Percentiles rank a stretch among this genome's conserved stretches.
Evolutionary conservation across 2,329 filamentous ascomycete genomes (phyloP).

Genomic region (Penicillium verrucosum): DNA sequence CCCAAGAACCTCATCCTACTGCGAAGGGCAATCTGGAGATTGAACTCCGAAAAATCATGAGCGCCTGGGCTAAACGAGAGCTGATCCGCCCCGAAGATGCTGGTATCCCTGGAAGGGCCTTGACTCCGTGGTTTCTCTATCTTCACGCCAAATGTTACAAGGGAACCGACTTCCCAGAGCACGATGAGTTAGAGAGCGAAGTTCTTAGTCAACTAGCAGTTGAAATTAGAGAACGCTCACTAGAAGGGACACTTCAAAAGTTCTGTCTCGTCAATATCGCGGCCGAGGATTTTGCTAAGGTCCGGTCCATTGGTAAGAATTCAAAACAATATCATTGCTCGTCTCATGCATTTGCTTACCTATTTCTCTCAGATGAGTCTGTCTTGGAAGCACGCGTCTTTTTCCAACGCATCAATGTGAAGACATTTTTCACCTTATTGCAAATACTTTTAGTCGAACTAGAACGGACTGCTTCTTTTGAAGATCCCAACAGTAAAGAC

Average conservation of each 20-base stretch:
- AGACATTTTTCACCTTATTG: slow-evolving; percentile 70
- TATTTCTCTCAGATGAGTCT: slow-evolving; percentile 44
- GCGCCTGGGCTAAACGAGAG: slow-evolving; percentile 56
- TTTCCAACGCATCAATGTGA: slow-evolving; percentile 73
- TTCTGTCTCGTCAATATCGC: slow-evolving; percentile 83
- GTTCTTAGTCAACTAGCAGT: slow-evolving; percentile 74
- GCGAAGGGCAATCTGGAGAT: slow-evolving; percentile 73
- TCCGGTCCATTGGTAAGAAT: slow-evolving; percentile 56
- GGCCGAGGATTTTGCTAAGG: slow-evolving; percentile 69
- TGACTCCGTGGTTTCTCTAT: slow-evolving; percentile 78
- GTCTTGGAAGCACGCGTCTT: slow-evolving; percentile 52
- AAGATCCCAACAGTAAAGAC: slow-evolving; percentile 45
- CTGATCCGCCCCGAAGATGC: slow-evolving; percentile 51
- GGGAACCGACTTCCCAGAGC: slow-evolving; percentile 69
- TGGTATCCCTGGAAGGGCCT: slow-evolving; percentile 51
- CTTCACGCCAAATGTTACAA: slow-evolving; percentile 82
- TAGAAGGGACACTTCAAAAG: slow-evolving; percentile 67
- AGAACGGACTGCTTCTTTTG: slow-evolving; percentile 50
- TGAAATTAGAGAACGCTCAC: slow-evolving; percentile 65
- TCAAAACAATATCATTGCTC: slow-evolving; percentile 5
- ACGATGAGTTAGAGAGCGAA: slow-evolving; percentile 79
- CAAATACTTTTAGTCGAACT: slow-evolving; percentile 69
- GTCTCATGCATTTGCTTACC: slow-evolving; percentile 14
- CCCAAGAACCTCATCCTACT: slow-evolving; percentile 69
- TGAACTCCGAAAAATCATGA: slow-evolving; percentile 68